Base-by-base conservation (phyloP, 2,329 filamentous ascomycete species). In the Sporothrix schenckii region DNA sequence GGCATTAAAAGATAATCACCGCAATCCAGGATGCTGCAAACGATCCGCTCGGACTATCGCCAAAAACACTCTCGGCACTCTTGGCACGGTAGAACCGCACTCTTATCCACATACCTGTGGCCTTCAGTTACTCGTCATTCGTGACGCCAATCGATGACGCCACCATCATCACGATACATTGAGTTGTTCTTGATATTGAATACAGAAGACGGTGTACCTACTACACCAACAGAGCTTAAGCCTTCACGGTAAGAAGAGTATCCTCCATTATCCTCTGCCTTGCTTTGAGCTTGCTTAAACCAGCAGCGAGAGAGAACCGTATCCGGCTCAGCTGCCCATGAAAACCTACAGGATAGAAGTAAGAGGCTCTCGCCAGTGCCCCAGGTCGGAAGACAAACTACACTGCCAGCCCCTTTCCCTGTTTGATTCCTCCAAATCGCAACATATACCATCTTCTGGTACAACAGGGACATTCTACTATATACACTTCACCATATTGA, bases 141-240 rank as follows among this genome's bases (percentile, higher is more conserved):
- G 34, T 30, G 21, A 16, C 30, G 2, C 54, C 50, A 3, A 56
- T 67, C n/a, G 19, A 13, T 11, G 65, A 67, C 30, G 34, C 34
- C 2, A n/a, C 65, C 7, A 24, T 67, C 21, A 56, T 67, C 21
- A 67, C 65, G 5, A 21, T 67, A 14, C 65, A 56, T 30, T 24
- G 50, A 14, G 39, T 67, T 11, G 65, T 56, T 16, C 65, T 56
- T 5, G 50, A 56, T 47, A n/a, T 56, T 19, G 4, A 6, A 67
- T 67, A 56, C 50, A 56, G 13, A 67, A 56, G 24, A 47, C 49
- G 9, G 21, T 67, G 4, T 54, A 54, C 44, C 30, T 67, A 3
- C 65, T 67, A 13, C 65, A 67, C n/a, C 65, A 30, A 27, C 56
- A 16, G 6, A 67, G 49, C 9, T 67, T 54, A n/a, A 34, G 4